Conservation (phyloP, 2,329 filamentous ascomycete genomes). For the Fusarium drepaniforme region DNA sequence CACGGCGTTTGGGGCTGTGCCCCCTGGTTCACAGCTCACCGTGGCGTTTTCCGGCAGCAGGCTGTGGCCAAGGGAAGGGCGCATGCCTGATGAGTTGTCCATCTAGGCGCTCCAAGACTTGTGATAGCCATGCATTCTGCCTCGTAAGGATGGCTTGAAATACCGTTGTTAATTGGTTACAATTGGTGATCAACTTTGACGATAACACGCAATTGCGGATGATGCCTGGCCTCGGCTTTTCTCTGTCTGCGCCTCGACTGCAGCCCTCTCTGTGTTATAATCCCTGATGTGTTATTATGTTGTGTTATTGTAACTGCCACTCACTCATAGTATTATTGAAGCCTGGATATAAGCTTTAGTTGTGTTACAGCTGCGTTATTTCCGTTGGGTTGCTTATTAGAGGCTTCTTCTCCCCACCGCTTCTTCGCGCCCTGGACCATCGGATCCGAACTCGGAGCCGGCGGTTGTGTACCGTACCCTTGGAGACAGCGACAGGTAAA, state of each 20-base stretch:
- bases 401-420: too few species aligned
- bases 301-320: too few species aligned
- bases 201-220: too few species aligned
- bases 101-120: background rate
- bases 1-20: background rate
- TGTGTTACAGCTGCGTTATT: too few species aligned
- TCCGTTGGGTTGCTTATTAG: too few species aligned
- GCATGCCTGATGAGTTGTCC: background rate
- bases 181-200: background rate
- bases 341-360: too few species aligned
- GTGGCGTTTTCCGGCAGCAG: background rate
- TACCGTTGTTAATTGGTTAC: background rate
- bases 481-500: background rate
- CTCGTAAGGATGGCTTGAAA: background rate
- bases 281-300: too few species aligned
- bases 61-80: background rate
- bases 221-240: too few species aligned
- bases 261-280: too few species aligned
- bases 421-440: background rate
- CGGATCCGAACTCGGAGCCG: background rate
- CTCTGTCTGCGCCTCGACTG: too few species aligned
- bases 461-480: background rate
- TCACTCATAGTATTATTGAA: too few species aligned
- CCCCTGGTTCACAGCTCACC: background rate
- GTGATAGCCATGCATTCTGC: background rate